Percentiles rank a stretch among this genome's conserved stretches.
phyloP scores from a whole-genome alignment of 805 yeast genomes.

The Starmerella floricola region DNA sequence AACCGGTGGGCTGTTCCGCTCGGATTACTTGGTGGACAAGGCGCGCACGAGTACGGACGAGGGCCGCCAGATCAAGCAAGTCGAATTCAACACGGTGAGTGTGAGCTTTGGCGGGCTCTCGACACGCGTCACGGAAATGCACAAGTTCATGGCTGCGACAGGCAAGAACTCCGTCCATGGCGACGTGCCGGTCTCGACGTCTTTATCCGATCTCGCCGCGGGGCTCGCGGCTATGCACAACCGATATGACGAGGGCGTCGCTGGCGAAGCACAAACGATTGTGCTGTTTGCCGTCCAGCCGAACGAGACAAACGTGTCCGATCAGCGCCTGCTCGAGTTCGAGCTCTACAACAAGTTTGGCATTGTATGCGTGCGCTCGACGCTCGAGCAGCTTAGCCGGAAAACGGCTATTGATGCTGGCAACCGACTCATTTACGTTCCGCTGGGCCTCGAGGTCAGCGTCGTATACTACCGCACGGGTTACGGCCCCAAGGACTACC shows the following conservation, averaged over 20 bases:
- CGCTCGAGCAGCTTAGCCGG: constrained; percentile 46
- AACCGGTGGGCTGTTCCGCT: constrained; percentile 73
- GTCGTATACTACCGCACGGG: constrained; percentile 87
- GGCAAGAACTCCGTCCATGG: constrained; percentile 30
- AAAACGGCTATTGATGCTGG: constrained; percentile 31
- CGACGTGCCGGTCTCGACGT: constrained; percentile 54
- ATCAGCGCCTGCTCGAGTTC: constrained; percentile 77
- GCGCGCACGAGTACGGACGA: constrained; percentile 23
- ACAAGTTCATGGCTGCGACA: constrained; percentile 39
- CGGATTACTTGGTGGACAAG: constrained; percentile 68
- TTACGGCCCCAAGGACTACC: constrained; percentile 74
- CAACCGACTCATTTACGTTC: constrained; percentile 38
- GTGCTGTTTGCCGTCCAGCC: constrained; percentile 74
- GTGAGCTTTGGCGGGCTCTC: constrained; percentile 92
- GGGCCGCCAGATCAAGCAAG: constrained; percentile 61
- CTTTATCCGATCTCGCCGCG: constrained; percentile 46
- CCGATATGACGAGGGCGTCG: constrained; percentile 34
- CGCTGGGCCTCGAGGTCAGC: constrained; percentile 58
- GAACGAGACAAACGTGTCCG: constrained; percentile 78
- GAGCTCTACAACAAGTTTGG: constrained; percentile 45
- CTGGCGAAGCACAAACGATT: constrained; percentile 23
- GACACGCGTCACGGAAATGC: constrained; percentile 64
- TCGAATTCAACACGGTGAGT: constrained; percentile 91
- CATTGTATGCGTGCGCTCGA: constrained; percentile 51
- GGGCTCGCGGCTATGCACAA: constrained; percentile 59